Evolutionary conservation across 2,329 filamentous ascomycete species (phyloP), one percentile per base, ranked within the genome.

Genomic region (Lecanicillium sp.): DNA sequence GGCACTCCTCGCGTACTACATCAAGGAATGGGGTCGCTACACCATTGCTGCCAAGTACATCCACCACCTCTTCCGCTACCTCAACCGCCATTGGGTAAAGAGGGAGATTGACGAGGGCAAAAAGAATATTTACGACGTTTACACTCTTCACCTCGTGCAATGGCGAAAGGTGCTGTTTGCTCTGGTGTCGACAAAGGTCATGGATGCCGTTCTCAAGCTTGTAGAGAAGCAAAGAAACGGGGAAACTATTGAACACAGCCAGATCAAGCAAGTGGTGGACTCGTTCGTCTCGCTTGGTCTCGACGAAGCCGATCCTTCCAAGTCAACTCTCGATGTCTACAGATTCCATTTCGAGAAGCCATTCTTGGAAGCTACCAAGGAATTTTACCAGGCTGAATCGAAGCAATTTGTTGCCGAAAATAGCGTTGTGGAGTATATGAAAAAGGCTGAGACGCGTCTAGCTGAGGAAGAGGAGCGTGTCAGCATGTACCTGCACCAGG

Each of bases 71-170:
- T 98, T 98, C 70, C 73, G 83, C 38, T 98, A 98, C 57, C 77
- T 98, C 18, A 98, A 98, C 57, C 79, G 92, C 20, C 92, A 98
- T 64, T 98, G 94, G 92, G 92, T 98, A 2, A 98, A 95, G 72
- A 76, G 92, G 20, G 92, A 98, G 65, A 95, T 98, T 65, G 92
- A 98, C 47, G 92, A 98, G 61, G 92, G 92, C 25, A 96, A 98
- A 67, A 95, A 96, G 69, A 85, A 90, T 53, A 85, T 96, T 7
- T 96, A 94, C 60, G 92, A 98, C 59, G 92, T 98, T 34, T 98
- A 98, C 63, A 98, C 92, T 1, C 68, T 98, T 27, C 92, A 98
- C 53, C 70, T 98, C 29, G 92, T 96, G 15, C 86, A 90, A 56
- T 98, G 92, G 92, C 88, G 89, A 49, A 77, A 84, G 49, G 86